Percentiles rank a stretch among this genome's conserved stretches.
Evolutionary conservation across 805 yeast genomes (phyloP).

Genomic region (Candida odintsovae): DNA sequence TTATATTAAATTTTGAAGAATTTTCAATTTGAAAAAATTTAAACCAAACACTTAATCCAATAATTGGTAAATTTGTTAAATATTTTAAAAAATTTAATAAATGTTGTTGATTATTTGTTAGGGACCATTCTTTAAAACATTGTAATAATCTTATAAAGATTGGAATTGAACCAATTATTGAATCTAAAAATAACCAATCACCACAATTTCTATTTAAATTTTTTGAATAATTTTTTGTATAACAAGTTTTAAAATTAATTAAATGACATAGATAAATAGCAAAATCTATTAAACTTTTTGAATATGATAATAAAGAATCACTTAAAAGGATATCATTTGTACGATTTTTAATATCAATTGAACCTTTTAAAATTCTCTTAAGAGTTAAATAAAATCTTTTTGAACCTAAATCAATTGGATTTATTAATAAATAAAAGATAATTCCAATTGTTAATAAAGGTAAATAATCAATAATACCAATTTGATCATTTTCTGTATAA

Average conservation of each 20-base stretch:
- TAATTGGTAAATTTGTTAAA: slow-evolving; percentile 52
- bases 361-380: slow-evolving; percentile 50
- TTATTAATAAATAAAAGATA: slow-evolving; percentile 31
- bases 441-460: slow-evolving; percentile 20
- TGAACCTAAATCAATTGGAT: slow-evolving; percentile 25
- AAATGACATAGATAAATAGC: slow-evolving; percentile 49
- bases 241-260: slow-evolving; percentile 29
- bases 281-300: slow-evolving; percentile 70
- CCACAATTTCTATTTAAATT: slow-evolving; percentile 31
- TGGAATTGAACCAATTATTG: slow-evolving; percentile 47
- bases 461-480: slow-evolving; percentile 4
- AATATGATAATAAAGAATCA: slow-evolving; percentile 79
- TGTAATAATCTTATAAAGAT: slow-evolving; percentile 74
- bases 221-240: slow-evolving; percentile 21
- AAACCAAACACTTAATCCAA: slow-evolving; percentile 30
- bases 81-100: slow-evolving; percentile 74
- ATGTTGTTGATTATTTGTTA: slow-evolving; percentile 43
- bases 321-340: slow-evolving; percentile 78
- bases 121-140: slow-evolving; percentile 67
- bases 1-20: background rate
- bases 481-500: background rate
- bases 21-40: slow-evolving; percentile 10
- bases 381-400: slow-evolving; percentile 44
- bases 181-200: slow-evolving; percentile 27
- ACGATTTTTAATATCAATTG: slow-evolving; percentile 52